Conservation (phyloP, 352 stramenopile species). For the Elongisporangium anandrum region DNA sequence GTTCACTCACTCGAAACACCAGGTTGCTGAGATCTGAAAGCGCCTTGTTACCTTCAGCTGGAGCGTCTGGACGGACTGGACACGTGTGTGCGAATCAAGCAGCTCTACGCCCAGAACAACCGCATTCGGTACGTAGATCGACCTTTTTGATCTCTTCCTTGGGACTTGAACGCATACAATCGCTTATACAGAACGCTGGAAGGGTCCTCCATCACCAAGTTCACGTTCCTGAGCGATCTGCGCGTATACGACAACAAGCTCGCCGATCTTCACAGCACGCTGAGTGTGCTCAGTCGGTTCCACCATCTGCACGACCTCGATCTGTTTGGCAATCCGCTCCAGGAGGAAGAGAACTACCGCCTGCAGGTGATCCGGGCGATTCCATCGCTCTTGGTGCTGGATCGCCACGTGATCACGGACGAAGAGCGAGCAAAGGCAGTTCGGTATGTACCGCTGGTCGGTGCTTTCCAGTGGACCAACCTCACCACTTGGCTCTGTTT, state of each 20-base stretch:
- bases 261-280: slow-evolving; percentile 51
- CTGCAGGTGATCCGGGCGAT: slow-evolving; percentile 74
- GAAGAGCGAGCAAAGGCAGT: slow-evolving; percentile 50
- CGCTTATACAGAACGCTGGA: slow-evolving; percentile 50
- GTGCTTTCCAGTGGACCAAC: neutral
- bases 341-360: slow-evolving; percentile 82
- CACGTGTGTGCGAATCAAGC: slow-evolving; percentile 84
- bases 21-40: no score
- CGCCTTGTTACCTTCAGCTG: no score
- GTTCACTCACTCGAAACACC: no score
- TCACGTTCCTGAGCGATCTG: slow-evolving; percentile 82
- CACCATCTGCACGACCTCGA: slow-evolving; percentile 73
- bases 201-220: slow-evolving; percentile 41
- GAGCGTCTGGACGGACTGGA: slow-evolving; percentile 66
- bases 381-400: slow-evolving; percentile 70
- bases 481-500: neutral
- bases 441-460: slow-evolving; percentile 6
- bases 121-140: slow-evolving; percentile 41
- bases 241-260: slow-evolving; percentile 81
- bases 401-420: slow-evolving; percentile 75
- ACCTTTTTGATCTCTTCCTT: no score
- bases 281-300: slow-evolving; percentile 47
- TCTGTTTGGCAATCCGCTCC: slow-evolving; percentile 77
- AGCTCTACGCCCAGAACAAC: slow-evolving; percentile 88
- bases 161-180: no score